Base-by-base conservation (phyloP, 768 basidiomycete genomes). In the Lentinus brumalis region DNA sequence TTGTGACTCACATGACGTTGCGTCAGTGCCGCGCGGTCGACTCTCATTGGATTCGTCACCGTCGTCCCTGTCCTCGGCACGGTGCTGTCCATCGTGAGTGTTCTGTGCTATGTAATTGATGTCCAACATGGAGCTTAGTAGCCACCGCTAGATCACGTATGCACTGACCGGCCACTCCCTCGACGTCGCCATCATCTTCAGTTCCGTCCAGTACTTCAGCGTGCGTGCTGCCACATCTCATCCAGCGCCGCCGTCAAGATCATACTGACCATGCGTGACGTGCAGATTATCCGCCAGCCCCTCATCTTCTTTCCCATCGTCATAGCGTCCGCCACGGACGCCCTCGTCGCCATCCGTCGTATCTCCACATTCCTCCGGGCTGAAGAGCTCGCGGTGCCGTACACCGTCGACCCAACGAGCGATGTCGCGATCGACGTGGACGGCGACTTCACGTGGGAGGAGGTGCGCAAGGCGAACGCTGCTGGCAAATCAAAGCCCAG, bases 151-250 rank as follows among this genome's bases (percentile, higher is more conserved):
- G 83, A 83, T 90, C 62, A 86, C 86, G 0, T 90, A 89, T 65
- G 77, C 79, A 1, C 70, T 88, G 15, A 82, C 75, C 29, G 84
- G 83, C 10, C 91, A 94, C 70, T 39, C 74, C 6, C 80, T 92
- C 40, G 77, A 87, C 38, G 82, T 95, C 0, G 86, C 86, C 0
- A 81, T 83, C 44, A 83, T 96, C 61, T 97, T 97, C 75, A 80
- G 93, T 41, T 93, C 93, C 26, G 78, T 98, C 50, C 87, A 90
- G 0, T 79, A 94, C 18, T 97, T 97, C 81, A 90, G 88, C 66
- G 77, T 97, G 39, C 77, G 95, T 54, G 35, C 21, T 35, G 12
- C 6, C 26, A 32, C 18, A 38, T 53, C 38, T 18, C 16, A 26
- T 10, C 11, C 6, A 44, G 6, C 42, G 8, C 15, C 42, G 14